phyloP scores from a whole-genome alignment of 2,329 filamentous ascomycete genomes.

The Myriosclerotinia scirpicola region DNA sequence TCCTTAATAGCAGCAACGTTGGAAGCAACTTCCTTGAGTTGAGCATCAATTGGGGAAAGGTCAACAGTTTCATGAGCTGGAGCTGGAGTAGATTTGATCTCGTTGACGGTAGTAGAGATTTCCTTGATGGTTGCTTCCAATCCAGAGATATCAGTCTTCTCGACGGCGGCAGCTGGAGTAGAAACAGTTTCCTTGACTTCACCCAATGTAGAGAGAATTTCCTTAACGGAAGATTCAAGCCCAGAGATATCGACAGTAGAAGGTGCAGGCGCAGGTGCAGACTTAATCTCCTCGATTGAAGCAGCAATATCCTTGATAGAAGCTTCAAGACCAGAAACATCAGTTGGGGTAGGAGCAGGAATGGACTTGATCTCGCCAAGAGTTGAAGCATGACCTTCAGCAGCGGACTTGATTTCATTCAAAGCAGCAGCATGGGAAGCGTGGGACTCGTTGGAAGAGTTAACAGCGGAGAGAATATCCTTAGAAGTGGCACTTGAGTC shows the following conservation, averaged over 20 bases:
- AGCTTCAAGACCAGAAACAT: constrained; percentile 25
- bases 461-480: constrained; percentile 32
- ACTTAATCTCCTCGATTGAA: constrained; percentile 24
- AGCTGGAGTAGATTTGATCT: constrained; percentile 29
- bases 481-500: constrained; percentile 27
- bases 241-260: constrained; percentile 28
- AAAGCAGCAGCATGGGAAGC: constrained; percentile 29
- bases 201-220: constrained; percentile 27
- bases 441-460: constrained; percentile 33
- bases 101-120: constrained; percentile 23
- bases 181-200: constrained; percentile 23
- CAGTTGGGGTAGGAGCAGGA: constrained; percentile 29
- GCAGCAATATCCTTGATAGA: constrained; percentile 26
- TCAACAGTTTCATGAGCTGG: constrained; percentile 28
- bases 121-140: constrained; percentile 26
- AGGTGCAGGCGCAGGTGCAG: constrained; percentile 25
- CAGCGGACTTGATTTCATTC: constrained; percentile 31
- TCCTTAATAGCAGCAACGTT: constrained; percentile 22
- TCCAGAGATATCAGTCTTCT: constrained; percentile 27
- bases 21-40: constrained; percentile 28
- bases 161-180: constrained; percentile 26
- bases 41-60: constrained; percentile 26
- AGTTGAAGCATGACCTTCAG: constrained; percentile 26
- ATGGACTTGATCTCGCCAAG: constrained; percentile 21
- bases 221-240: constrained; percentile 29